Base-by-base conservation (phyloP, 768 basidiomycete species). In the Suillus weaverae region DNA sequence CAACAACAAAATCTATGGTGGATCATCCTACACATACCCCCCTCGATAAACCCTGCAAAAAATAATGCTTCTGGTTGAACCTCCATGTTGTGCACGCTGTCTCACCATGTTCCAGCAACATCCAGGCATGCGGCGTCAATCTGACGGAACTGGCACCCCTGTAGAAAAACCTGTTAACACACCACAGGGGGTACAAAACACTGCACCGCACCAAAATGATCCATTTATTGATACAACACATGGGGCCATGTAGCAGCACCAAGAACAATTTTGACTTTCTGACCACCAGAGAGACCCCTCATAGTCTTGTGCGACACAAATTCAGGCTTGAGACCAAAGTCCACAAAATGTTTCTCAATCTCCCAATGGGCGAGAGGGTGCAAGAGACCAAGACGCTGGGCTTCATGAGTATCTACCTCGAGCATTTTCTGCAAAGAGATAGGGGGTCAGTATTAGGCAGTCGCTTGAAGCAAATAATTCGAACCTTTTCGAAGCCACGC, bases 301-400 rank as follows among this genome's bases (percentile, higher is more conserved):
- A 99, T 99, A 71, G 91, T 91, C 88, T 99, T 99, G 86, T 99
- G 97, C 32, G 94, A 94, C 69, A 97, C 95, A 79, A 99, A 99
- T 84, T 99, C 97, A 67, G 97, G 84, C 83, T 99, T 97, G 72
- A 99, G 93, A 82, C 97, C 95, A 73, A 99, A 98, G 85, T 99
- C 97, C 67, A 92, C 94, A 71, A 99, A 97, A 86, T 98, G 96
- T 84, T 96, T 96, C 88, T 98, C 96, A 68, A 98, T 97, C 82
- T 98, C 96, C 70, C 93, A 89, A 81, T 97, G 95, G 76, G 99
- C 97, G 67, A 99, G 92, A 70, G 97, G 96, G 68, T 94, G 91
- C 74, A 95, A 87, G 63, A 96, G 85, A 85, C 96, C 96, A 48
- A 95, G 89, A 70, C 95, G 92, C 80, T 98, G 96, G 66, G 96